phyloP scores from a whole-genome alignment of 257 asterid genomes.

The Plectranthus barbatus region DNA sequence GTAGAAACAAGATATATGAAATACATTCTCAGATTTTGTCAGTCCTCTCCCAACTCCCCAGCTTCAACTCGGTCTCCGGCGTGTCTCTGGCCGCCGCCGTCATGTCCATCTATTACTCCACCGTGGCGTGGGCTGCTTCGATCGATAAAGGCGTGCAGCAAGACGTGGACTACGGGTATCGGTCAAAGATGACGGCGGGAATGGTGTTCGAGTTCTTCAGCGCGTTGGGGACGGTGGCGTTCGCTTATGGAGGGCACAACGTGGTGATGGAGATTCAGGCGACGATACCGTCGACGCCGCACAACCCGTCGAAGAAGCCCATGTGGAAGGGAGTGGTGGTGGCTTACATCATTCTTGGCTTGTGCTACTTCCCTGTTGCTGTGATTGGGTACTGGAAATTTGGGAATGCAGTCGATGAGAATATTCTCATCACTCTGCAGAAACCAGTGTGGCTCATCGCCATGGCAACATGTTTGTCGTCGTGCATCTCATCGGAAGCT shows the following conservation, averaged over 20 bases:
- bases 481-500: slow-evolving; percentile 32
- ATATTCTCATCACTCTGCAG: slow-evolving; percentile 16
- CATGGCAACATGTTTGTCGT: slow-evolving; percentile 36
- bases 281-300: slow-evolving; percentile 29
- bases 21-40: too few species aligned
- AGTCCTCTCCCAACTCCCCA: slow-evolving; percentile 15
- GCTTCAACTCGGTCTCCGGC: slow-evolving; percentile 5
- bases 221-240: slow-evolving; percentile 28
- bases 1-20: too few species aligned
- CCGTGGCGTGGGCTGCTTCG: slow-evolving; percentile 29
- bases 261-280: slow-evolving; percentile 35
- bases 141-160: slow-evolving; percentile 13
- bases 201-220: slow-evolving; percentile 20
- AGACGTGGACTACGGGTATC: slow-evolving; percentile 18
- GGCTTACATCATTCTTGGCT: slow-evolving; percentile 27
- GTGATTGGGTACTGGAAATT: slow-evolving; percentile 22
- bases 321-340: slow-evolving; percentile 35
- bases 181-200: background rate
- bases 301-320: slow-evolving; percentile 26
- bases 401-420: slow-evolving; percentile 9
- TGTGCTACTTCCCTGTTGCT: slow-evolving; percentile 39
- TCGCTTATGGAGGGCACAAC: slow-evolving; percentile 36
- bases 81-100: slow-evolving; percentile 10
- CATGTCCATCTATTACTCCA: background rate
- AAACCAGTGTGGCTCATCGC: slow-evolving; percentile 34